These are phyloP conservation scores for Neurospora pannonica DNA, from an alignment of 495 filamentous ascomycete genomes.

Conservation along the genomic window DNA sequence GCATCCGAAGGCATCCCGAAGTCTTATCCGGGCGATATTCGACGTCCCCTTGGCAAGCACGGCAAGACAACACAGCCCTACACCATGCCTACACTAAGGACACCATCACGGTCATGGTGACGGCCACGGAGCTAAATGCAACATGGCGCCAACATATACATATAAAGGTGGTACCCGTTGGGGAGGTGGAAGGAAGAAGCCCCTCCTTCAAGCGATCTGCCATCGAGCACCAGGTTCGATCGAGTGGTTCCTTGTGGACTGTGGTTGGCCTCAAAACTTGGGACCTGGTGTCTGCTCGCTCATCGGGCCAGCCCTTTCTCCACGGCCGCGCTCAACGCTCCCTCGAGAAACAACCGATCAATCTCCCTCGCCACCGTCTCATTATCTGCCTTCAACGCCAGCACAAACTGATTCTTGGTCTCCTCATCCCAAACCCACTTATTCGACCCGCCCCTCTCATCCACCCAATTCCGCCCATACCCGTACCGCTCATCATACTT, in stretches of 20 bases:
- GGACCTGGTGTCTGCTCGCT: background rate
- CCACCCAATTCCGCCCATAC: conserved; percentile 17
- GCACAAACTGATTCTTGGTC: conserved; percentile 23
- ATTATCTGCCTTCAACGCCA: conserved; percentile 14
- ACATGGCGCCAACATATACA: background rate
- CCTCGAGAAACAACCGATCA: conserved; percentile 12
- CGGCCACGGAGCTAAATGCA: background rate
- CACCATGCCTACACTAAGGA: background rate
- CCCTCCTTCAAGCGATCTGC: background rate
- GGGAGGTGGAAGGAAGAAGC: background rate
- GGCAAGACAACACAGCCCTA: background rate
- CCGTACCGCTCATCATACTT: conserved; percentile 22
- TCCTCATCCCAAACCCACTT: conserved; percentile 23
- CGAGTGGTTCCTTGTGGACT: too few relatives aligned
- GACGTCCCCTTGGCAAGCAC: background rate
- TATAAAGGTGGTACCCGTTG: background rate
- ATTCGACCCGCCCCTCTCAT: conserved; percentile 21
- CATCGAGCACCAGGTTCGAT: background rate
- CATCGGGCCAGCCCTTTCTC: background rate
- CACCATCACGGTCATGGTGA: background rate
- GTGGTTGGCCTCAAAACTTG: background rate
- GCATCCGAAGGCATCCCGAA: background rate
- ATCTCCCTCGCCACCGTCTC: conserved; percentile 11
- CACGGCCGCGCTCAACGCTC: background rate
- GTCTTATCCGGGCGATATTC: background rate